These are phyloP conservation scores for Phaeotremella skinneri DNA, from an alignment of 768 basidiomycete genomes.

Conservation along the genomic window DNA sequence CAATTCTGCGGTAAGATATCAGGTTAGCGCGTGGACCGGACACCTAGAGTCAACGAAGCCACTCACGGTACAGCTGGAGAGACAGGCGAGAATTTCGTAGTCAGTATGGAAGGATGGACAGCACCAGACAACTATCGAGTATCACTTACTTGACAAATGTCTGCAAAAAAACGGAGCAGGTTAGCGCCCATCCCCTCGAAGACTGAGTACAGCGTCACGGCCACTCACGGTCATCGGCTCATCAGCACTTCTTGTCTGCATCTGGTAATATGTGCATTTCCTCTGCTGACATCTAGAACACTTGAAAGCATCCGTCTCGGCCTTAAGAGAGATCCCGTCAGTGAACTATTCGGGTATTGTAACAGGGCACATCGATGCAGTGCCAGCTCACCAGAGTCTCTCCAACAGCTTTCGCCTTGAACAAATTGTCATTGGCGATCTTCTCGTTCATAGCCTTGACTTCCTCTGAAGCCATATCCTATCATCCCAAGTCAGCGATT, in stretches of 20 bases:
- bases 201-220: neutral
- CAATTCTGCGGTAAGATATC: constrained; percentile 29
- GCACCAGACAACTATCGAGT: neutral
- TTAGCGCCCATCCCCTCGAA: constrained; percentile 17
- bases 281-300: constrained; percentile 90
- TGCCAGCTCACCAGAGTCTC: constrained; percentile 54
- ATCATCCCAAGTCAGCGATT: neutral
- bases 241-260: constrained; percentile 95
- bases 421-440: constrained; percentile 80
- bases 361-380: neutral
- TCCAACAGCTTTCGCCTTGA: constrained; percentile 83
- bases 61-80: constrained; percentile 2
- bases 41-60: neutral
- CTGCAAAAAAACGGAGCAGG: neutral
- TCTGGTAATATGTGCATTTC: constrained; percentile 78
- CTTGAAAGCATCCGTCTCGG: constrained; percentile 97
- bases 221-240: constrained; percentile 91
- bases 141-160: constrained; percentile 5
- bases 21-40: neutral
- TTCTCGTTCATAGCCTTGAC: constrained; percentile 77
- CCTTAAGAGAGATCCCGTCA: constrained; percentile 52
- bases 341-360: neutral
- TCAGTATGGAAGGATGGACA: neutral
- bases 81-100: neutral
- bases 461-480: constrained; percentile 97